Conservation (phyloP, 2,329 filamentous ascomycete genomes). For the Colletotrichum paranaense region DNA sequence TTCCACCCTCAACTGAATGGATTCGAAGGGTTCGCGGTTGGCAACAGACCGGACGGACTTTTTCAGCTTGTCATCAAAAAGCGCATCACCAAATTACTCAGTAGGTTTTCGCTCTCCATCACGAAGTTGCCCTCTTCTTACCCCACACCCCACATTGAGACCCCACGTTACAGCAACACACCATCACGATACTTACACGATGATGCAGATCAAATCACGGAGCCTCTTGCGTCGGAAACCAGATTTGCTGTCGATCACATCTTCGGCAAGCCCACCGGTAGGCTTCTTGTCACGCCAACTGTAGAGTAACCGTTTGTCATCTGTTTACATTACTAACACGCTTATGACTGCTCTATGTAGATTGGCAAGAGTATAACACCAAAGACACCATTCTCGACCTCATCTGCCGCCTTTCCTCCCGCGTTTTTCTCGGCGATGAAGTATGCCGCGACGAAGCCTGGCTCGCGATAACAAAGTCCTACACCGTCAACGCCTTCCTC, state of each 20-base stretch:
- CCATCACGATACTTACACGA: not conserved
- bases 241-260: conserved; percentile 7
- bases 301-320: too few species aligned
- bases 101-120: conserved; percentile 9
- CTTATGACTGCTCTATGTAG: not conserved
- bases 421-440: conserved; percentile 58
- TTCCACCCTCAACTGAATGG: conserved; percentile 36
- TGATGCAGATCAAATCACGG: conserved; percentile 19
- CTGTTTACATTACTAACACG: not conserved
- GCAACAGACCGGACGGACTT: conserved; percentile 13
- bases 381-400: conserved; percentile 39
- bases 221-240: conserved; percentile 30
- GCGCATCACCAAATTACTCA: conserved; percentile 36
- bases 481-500: conserved; percentile 26
- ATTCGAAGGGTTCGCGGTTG: conserved; percentile 30
- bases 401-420: conserved; percentile 60
- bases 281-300: not conserved
- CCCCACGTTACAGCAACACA: not conserved
- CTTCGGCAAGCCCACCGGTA: conserved; percentile 19
- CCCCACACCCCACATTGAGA: conserved; percentile 5
- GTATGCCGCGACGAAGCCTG: conserved; percentile 59
- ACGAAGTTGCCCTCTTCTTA: not conserved
- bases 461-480: conserved; percentile 54
- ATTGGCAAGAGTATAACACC: conserved; percentile 24
- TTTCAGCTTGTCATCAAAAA: conserved; percentile 35